Conservation (phyloP, 2,329 filamentous ascomycete species). For the Xylariaceae sp. region DNA sequence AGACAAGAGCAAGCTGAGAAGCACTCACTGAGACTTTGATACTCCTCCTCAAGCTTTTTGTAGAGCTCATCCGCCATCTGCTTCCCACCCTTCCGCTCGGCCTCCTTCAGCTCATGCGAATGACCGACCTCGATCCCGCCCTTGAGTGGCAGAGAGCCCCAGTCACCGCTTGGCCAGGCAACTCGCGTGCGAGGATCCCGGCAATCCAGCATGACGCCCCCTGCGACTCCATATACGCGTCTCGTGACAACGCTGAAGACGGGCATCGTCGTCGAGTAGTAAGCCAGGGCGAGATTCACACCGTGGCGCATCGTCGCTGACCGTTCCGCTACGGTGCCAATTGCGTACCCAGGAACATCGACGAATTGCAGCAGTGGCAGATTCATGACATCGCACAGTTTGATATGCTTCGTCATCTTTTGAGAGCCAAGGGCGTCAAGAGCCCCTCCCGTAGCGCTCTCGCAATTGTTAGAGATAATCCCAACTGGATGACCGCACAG, state of each 20-base stretch:
- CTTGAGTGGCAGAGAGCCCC: slow-evolving; percentile 12
- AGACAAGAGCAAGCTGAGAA: background rate
- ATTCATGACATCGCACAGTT: slow-evolving; percentile 13
- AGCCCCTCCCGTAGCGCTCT: slow-evolving; percentile 12
- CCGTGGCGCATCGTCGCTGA: slow-evolving; percentile 13
- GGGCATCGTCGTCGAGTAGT: slow-evolving; percentile 11
- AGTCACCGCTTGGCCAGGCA: slow-evolving; percentile 14
- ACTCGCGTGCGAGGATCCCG: slow-evolving; percentile 13
- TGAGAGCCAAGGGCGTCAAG: slow-evolving; percentile 11
- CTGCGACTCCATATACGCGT: slow-evolving; percentile 11
- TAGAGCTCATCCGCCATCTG: slow-evolving; percentile 9
- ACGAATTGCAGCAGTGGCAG: slow-evolving; percentile 12
- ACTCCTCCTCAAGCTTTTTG: slow-evolving; percentile 9
- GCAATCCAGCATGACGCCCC: slow-evolving; percentile 13
- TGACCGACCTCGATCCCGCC: slow-evolving; percentile 12
- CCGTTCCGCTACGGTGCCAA: slow-evolving; percentile 11
- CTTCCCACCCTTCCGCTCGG: slow-evolving; percentile 7
- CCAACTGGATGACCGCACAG: slow-evolving; percentile 8
- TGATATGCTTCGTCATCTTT: slow-evolving; percentile 12
- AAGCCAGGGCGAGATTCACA: slow-evolving; percentile 12
- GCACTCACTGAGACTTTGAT: slow-evolving; percentile 7
- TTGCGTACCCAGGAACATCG: slow-evolving; percentile 11
- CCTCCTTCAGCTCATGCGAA: slow-evolving; percentile 10
- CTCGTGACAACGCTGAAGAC: slow-evolving; percentile 11
- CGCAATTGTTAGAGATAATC: slow-evolving; percentile 12